Conservation (phyloP, 495 filamentous ascomycete species). For the Penicillium desertorum region DNA sequence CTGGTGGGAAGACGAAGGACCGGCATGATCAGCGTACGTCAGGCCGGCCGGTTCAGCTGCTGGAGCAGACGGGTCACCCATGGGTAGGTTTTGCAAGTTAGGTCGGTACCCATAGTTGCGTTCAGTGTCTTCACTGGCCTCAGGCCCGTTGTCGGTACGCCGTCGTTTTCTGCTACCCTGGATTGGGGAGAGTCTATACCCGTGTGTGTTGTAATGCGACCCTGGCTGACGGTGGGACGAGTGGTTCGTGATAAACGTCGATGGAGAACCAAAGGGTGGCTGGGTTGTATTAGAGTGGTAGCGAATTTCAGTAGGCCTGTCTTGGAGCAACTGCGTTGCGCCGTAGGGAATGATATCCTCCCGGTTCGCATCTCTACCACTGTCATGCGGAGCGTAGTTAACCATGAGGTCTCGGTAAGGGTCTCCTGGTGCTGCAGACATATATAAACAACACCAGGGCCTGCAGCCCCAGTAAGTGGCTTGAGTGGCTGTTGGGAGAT, state of each 20-base stretch:
- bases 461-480: conserved; percentile 38
- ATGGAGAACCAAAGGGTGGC: conserved; percentile 28
- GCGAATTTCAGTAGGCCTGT: conserved; percentile 28
- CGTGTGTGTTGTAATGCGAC: conserved; percentile 27
- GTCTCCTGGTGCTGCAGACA: conserved; percentile 45
- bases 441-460: conserved; percentile 46
- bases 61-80: conserved; percentile 25
- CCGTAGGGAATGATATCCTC: conserved; percentile 37
- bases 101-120: conserved; percentile 19
- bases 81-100: conserved; percentile 33
- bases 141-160: conserved; percentile 30
- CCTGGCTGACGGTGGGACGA: conserved; percentile 33
- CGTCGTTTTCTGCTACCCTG: conserved; percentile 38
- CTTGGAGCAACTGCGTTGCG: conserved; percentile 30
- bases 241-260: conserved; percentile 22
- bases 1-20: conserved; percentile 28
- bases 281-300: conserved; percentile 34
- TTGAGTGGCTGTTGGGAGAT: conserved; percentile 4
- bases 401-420: conserved; percentile 45
- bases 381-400: conserved; percentile 38
- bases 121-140: conserved; percentile 23
- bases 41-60: conserved; percentile 33
- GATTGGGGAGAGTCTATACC: conserved; percentile 31
- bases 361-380: conserved; percentile 25
- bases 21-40: conserved; percentile 35